Percentiles rank a stretch among this genome's conserved stretches.
phyloP scores from a whole-genome alignment of 1,139 yeast species.

The Magnusiomyces ingens region DNA sequence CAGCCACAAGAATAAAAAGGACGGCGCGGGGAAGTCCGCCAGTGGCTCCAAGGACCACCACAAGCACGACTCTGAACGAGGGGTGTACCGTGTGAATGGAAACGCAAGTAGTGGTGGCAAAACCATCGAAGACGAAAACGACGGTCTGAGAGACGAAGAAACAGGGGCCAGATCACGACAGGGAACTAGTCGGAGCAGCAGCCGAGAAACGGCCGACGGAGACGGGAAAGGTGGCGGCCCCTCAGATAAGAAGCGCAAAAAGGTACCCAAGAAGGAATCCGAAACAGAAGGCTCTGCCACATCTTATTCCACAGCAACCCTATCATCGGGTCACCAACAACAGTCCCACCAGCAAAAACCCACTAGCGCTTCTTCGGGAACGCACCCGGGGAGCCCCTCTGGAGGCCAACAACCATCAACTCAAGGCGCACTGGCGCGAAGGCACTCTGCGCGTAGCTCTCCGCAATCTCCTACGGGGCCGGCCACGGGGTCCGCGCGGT shows the following conservation, averaged over 20 bases:
- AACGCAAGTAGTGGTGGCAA: background rate
- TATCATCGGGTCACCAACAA: background rate
- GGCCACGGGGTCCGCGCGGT: constrained; percentile 15
- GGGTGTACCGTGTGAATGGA: background rate
- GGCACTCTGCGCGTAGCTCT: constrained; percentile 1
- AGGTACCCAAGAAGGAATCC: background rate
- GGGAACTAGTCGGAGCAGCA: background rate
- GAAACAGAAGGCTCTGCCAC: too few relatives aligned
- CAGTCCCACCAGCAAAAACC: too few relatives aligned
- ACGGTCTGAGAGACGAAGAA: background rate
- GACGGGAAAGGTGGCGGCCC: background rate
- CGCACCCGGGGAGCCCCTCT: background rate
- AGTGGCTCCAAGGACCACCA: constrained; percentile 6
- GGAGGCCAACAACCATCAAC: background rate
- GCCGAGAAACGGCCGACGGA: background rate
- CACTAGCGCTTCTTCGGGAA: background rate
- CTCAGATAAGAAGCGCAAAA: background rate
- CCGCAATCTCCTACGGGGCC: constrained; percentile 12
- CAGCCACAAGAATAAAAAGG: constrained; percentile 25
- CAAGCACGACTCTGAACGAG: background rate
- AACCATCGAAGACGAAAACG: background rate
- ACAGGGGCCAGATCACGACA: background rate
- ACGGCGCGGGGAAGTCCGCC: constrained; percentile 11
- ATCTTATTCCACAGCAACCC: background rate
- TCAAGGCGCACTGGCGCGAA: background rate